Evolutionary conservation across 768 basidiomycete genomes (phyloP), one percentile per base, ranked within the genome.

Genomic region (Tephrocybe sp.): DNA sequence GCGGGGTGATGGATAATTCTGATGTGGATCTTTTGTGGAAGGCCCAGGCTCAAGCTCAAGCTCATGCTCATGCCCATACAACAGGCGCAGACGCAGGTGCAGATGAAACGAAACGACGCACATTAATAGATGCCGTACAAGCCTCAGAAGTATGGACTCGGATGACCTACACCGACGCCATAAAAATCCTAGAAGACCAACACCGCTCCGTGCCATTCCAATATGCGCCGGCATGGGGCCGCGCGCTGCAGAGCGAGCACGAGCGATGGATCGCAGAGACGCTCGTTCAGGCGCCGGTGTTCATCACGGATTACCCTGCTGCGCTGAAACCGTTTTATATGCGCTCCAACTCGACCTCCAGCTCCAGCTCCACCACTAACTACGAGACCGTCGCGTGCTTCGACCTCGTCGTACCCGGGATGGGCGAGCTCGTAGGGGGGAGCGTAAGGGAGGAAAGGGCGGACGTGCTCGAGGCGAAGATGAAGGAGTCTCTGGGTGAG

Each of bases 311-410:
- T 64, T 99, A 98, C 64, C 96, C 97, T 1, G 68, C 75, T 4
- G 45, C 64, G 2, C 66, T 92, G 55, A 99, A 99, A 68, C 94
- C 97, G 7, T 98, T 98, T 72, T 99, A 99, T 71, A 98, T 98
- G 97, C 83, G 90, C 32, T 65, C 64, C 36, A 92, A 91, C 61
- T 19, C n/a, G n/a, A n/a, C n/a, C n/a, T n/a, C n/a, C n/a, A n/a
- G n/a, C n/a, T n/a, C n/a, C n/a, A n/a, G n/a, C n/a, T n/a, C n/a
- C n/a, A n/a, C n/a, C n/a, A n/a, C 41, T 13, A 52, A 75, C 35
- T 68, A 67, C 39, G 56, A 62, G 54, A 87, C 91, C 0, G 92
- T 92, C 3, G 92, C 87, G n/a, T 98, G 96, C 69, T 97, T 99
- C 61, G 97, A 99, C 64, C 76, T 99, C 14, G 78, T 99, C 46